Percentiles rank a stretch among this genome's conserved stretches.
Conservation (phyloP, 1,284 basidiomycete species). For the Rhodotorula sp. region DNA sequence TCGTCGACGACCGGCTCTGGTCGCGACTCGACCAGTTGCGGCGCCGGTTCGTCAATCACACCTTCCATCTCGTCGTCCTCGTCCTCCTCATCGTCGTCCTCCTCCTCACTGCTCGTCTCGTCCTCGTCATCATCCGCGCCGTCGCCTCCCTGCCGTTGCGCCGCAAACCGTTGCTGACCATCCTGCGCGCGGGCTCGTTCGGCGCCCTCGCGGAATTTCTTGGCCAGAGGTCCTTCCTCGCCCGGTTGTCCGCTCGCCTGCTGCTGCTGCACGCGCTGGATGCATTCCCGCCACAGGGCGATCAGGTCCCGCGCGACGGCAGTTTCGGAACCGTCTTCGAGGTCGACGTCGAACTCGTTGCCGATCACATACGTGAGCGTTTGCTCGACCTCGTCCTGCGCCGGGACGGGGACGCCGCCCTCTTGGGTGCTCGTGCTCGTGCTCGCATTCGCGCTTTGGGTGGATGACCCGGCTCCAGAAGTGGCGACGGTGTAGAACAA, state of each 20-base stretch:
- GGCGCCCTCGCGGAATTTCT: slow-evolving; percentile 62
- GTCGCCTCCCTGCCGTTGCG: slow-evolving; percentile 18
- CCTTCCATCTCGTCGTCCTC: slow-evolving; percentile 56
- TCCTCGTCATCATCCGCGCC: slow-evolving; percentile 29
- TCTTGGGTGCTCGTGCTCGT: slow-evolving; percentile 11
- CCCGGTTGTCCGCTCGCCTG: slow-evolving; percentile 29
- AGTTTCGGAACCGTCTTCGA: slow-evolving; percentile 77
- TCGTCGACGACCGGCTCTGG: slow-evolving; percentile 74
- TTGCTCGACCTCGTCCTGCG: slow-evolving; percentile 71
- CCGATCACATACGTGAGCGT: slow-evolving; percentile 68
- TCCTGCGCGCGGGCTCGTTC: slow-evolving; percentile 58
- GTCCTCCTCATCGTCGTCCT: slow-evolving; percentile 46
- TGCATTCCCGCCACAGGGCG: slow-evolving; percentile 36
- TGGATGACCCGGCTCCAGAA: not conserved
- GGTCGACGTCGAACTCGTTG: slow-evolving; percentile 75
- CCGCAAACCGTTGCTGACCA: slow-evolving; percentile 52
- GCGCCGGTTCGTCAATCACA: slow-evolving; percentile 51
- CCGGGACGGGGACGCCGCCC: slow-evolving; percentile 46
- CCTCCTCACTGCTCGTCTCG: slow-evolving; percentile 18
- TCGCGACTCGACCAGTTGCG: slow-evolving; percentile 50
- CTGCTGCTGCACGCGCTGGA: slow-evolving; percentile 7
- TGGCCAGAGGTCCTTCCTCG: slow-evolving; percentile 51
- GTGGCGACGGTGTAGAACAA: slow-evolving; percentile 62
- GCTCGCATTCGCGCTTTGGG: not conserved
- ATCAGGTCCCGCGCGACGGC: slow-evolving; percentile 61